Evolutionary conservation across 208 protist genomes (phyloP).

Genomic region (Leishmania guyanensis): DNA sequence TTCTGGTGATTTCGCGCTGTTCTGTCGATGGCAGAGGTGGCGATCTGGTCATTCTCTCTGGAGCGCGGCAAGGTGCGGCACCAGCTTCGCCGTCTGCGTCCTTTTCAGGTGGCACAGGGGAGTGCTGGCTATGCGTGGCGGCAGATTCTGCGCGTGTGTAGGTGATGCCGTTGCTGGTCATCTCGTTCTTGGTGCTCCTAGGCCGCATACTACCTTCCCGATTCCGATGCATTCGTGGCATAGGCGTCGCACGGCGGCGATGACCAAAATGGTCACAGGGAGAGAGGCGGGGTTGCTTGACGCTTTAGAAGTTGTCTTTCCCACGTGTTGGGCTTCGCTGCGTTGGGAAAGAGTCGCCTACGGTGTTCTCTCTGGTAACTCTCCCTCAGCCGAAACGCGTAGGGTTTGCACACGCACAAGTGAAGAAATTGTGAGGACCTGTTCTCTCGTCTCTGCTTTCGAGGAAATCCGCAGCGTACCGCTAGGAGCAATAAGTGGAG

Average conservation of each 20-base stretch:
- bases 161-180: background rate
- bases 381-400: no score
- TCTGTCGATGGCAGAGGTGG: background rate
- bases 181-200: background rate
- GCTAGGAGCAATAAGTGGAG: background rate
- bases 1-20: background rate
- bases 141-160: background rate
- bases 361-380: no score
- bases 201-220: background rate
- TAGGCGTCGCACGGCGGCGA: background rate
- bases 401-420: background rate
- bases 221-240: background rate
- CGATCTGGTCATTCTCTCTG: background rate
- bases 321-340: no score
- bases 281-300: background rate
- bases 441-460: no score
- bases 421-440: background rate
- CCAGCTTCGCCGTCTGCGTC: background rate
- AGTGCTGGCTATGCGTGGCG: background rate
- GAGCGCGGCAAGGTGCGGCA: background rate
- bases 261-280: background rate
- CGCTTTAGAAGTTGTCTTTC: no score
- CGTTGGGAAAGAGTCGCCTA: no score
- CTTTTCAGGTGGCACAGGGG: background rate
- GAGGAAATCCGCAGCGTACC: no score